phyloP scores from a whole-genome alignment of 192 early-diverging fungal species.

The Backusella tuberculispora region DNA sequence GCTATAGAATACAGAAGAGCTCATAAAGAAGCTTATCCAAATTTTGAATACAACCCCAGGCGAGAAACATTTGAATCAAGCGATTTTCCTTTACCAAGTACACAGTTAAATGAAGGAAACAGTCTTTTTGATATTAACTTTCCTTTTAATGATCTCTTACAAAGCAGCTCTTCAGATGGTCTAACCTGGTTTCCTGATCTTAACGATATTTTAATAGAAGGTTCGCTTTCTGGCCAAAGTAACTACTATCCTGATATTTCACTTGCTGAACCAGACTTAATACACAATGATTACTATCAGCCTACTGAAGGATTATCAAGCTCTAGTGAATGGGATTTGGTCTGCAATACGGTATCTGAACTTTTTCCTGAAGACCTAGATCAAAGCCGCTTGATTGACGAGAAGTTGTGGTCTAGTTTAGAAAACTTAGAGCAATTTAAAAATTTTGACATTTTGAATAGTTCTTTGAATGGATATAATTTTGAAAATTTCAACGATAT shows the following conservation, averaged over 20 bases:
- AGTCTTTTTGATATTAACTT: neutral
- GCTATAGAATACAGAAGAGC: neutral
- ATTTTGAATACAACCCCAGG: constrained; percentile 11
- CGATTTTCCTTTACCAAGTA: neutral
- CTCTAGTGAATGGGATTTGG: neutral
- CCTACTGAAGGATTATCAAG: neutral
- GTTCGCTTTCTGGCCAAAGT: neutral
- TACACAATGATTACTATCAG: neutral
- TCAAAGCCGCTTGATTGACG: neutral
- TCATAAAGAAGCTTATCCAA: constrained; percentile 3
- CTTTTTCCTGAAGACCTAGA: neutral
- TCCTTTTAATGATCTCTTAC: neutral
- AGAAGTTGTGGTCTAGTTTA: neutral
- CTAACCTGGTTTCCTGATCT: neutral
- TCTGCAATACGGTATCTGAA: neutral
- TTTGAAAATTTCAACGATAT: neutral
- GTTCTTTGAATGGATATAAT: neutral
- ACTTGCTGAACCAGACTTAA: neutral
- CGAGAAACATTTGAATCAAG: neutral
- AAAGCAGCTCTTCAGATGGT: neutral
- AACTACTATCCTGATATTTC: neutral
- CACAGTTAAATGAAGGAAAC: neutral
- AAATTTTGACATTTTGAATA: neutral
- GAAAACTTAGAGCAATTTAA: neutral
- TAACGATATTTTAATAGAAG: neutral